Percentiles rank a stretch among this genome's conserved stretches.
These are phyloP conservation scores for Cyphellophora europaea DNA, from an alignment of 2,329 filamentous ascomycete genomes.

Conservation along the genomic window DNA sequence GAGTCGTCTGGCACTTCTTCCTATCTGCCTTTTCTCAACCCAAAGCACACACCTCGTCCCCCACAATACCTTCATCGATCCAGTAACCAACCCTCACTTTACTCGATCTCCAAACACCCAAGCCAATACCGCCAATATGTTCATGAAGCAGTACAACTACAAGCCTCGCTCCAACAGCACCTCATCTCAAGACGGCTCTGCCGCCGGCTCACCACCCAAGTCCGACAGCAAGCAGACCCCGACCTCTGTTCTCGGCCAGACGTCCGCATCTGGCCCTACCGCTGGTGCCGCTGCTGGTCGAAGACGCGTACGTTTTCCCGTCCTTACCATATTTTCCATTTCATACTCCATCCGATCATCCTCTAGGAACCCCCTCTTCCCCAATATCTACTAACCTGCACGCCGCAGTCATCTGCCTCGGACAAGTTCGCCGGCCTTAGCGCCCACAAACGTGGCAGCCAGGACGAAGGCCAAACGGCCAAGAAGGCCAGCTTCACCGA, in stretches of 20 bases:
- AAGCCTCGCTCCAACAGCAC: conserved; percentile 17
- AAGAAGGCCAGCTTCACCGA: conserved; percentile 12
- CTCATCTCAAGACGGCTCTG: conserved; percentile 10
- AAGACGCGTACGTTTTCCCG: conserved; percentile 14
- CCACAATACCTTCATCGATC: background rate
- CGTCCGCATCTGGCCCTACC: conserved; percentile 2
- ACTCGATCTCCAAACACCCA: background rate
- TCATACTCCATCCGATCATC: background rate
- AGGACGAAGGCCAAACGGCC: conserved; percentile 8
- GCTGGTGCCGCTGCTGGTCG: conserved; percentile 10
- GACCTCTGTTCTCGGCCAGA: conserved; percentile 1
- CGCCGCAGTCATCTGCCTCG: conserved; percentile 7
- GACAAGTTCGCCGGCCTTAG: conserved; percentile 16
- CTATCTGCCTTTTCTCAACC: too few species aligned
- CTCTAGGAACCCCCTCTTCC: background rate
- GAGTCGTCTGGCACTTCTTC: too few species aligned
- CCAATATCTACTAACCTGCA: background rate
- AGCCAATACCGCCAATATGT: conserved; percentile 13
- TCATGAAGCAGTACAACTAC: conserved; percentile 19
- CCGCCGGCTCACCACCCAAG: conserved; percentile 8
- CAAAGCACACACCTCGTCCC: too few species aligned
- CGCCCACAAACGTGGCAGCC: conserved; percentile 12
- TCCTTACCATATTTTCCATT: background rate
- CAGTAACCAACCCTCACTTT: background rate
- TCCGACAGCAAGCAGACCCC: conserved; percentile 5